These are phyloP conservation scores for Aspergillus kassunensis DNA, from an alignment of 495 filamentous ascomycete genomes.

Conservation along the genomic window DNA sequence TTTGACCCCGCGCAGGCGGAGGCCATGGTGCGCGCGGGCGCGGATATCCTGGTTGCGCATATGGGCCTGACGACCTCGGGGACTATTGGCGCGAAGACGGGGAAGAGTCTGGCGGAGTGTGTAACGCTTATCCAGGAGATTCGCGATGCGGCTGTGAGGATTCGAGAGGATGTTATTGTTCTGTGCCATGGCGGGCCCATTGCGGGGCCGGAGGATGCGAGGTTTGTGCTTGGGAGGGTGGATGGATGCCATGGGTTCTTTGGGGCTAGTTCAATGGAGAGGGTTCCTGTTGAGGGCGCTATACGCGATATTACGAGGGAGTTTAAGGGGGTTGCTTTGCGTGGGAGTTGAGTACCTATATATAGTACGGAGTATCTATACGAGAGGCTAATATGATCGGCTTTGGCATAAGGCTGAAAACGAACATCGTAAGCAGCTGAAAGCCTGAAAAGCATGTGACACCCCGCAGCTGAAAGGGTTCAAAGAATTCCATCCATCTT, in stretches of 20 bases:
- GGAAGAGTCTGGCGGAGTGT: conserved; percentile 59
- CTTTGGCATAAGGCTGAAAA: too few species aligned
- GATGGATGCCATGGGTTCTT: conserved; percentile 66
- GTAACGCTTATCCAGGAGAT: conserved; percentile 58
- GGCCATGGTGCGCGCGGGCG: conserved; percentile 58
- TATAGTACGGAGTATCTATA: too few species aligned
- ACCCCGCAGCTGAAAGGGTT: too few species aligned
- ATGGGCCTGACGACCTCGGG: conserved; percentile 65
- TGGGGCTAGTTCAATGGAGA: conserved; percentile 68
- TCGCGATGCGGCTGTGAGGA: conserved; percentile 51
- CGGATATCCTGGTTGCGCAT: conserved; percentile 66
- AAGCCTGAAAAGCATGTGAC: too few species aligned
- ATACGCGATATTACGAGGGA: conserved; percentile 56
- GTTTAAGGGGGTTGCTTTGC: conserved; percentile 51
- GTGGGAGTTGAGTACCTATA: too few species aligned
- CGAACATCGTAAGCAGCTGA: too few species aligned
- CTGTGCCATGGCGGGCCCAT: conserved; percentile 69
- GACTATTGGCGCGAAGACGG: conserved; percentile 57
- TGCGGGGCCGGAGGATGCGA: conserved; percentile 56
- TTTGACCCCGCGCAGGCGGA: conserved; percentile 57
- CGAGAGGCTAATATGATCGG: too few species aligned
- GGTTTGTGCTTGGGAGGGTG: conserved; percentile 55
- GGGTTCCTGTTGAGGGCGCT: conserved; percentile 64
- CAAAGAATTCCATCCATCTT: too few species aligned
- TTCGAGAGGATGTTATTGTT: conserved; percentile 58